A percentile compares a stretch with the other conserved stretches of the same genome.
phyloP scores from a whole-genome alignment of 192 early-diverging fungal genomes.

The Globomyces pollinis-pini region DNA sequence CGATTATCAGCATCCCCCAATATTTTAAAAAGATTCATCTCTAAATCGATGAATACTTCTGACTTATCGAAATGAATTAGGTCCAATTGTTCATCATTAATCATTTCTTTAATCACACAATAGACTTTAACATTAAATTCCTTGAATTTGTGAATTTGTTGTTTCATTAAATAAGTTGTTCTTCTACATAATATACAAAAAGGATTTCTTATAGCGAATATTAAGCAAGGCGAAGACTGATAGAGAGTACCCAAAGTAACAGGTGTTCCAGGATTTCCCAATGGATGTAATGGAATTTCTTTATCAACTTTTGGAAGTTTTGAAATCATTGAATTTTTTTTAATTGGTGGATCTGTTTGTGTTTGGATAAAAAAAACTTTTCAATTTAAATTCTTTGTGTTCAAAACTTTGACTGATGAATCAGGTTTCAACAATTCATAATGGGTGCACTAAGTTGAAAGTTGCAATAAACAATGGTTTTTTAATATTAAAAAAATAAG shows the following conservation, averaged over 20 bases:
- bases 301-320: not conserved
- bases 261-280: not conserved
- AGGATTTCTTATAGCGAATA: not conserved
- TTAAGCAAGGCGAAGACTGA: not conserved
- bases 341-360: too few relatives aligned
- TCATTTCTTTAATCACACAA: not conserved
- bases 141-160: too few relatives aligned
- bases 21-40: not conserved
- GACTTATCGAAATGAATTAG: not conserved
- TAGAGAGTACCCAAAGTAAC: not conserved
- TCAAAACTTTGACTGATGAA: too few relatives aligned
- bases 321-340: too few relatives aligned
- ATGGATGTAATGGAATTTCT: not conserved
- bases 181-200: not conserved
- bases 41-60: not conserved
- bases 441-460: too few relatives aligned
- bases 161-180: too few relatives aligned
- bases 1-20: not conserved
- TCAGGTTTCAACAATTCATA: too few relatives aligned
- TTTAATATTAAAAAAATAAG: too few relatives aligned
- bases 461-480: too few relatives aligned
- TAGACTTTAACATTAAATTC: slow-evolving; percentile 1
- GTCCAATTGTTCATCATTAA: slow-evolving; percentile 1
- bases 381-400: too few relatives aligned
- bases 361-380: too few relatives aligned